A percentile compares a stretch with the other conserved stretches of the same genome.
These are phyloP conservation scores for Crithidia fasciculata DNA, from an alignment of 208 protist species.

Conservation along the genomic window DNA sequence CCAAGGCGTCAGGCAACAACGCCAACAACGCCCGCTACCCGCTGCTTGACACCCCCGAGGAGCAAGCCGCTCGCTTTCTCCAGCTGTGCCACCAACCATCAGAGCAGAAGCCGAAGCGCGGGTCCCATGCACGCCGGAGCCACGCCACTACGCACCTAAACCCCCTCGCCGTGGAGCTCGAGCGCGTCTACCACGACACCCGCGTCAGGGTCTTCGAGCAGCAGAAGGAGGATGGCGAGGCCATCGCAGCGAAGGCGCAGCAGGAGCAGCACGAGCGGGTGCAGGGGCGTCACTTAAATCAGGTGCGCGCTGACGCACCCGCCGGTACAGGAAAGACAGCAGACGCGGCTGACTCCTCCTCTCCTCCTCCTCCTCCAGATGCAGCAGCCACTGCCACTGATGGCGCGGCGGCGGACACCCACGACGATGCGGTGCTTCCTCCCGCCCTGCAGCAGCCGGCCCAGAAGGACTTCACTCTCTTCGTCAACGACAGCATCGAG, in stretches of 20 bases:
- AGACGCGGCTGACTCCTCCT: too few relatives aligned
- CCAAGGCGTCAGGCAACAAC: neutral
- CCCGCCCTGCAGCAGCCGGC: neutral
- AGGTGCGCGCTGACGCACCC: neutral
- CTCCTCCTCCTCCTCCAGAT: too few relatives aligned
- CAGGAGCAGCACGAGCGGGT: neutral
- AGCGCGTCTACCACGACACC: conserved; percentile 5
- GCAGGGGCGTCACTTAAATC: neutral
- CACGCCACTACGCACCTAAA: neutral
- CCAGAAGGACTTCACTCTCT: conserved; percentile 13
- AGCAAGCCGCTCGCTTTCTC: conserved; percentile 12
- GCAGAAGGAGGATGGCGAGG: neutral
- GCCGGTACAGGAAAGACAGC: neutral
- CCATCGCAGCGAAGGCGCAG: neutral
- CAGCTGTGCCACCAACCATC: neutral
- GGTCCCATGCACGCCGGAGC: too few relatives aligned
- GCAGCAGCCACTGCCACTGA: neutral
- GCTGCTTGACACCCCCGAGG: conserved; percentile 16
- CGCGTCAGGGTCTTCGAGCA: conserved; percentile 5
- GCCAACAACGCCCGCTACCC: conserved; percentile 3
- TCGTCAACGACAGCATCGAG: conserved; percentile 12
- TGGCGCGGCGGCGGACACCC: neutral
- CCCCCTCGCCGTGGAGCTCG: conserved; percentile 11
- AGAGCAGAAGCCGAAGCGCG: too few relatives aligned
- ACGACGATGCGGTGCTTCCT: neutral